Base-by-base conservation (phyloP, 2,329 filamentous ascomycete species). In the Monilinia vaccinii-corymbosi region DNA sequence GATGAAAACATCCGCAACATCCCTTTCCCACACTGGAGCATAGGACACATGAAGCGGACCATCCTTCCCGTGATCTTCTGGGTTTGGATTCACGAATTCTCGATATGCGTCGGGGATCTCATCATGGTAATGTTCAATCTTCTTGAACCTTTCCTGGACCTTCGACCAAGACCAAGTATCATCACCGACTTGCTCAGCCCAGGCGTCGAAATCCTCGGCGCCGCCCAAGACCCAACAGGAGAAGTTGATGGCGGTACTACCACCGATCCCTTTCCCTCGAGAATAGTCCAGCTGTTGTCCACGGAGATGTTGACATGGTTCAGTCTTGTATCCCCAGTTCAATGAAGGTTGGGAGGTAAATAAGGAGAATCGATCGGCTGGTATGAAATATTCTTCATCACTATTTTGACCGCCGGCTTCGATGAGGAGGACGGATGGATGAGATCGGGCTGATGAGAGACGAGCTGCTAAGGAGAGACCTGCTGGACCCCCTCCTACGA, bases 191-290 rank as follows among this genome's bases (percentile, higher is more conserved):
- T 79, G 62, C 0, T 75, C 71, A 1, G 82, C 82, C 82, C 84
- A 86, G 57, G 81, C 76, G 32, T 87, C 77, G 62, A 83, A 87
- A 63, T 88, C 85, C 56, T 82, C 81, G 1, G 74, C 73, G 1
- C 81, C 77, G 3, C 85, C 85, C 31, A 79, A 65, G 3, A 75
- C 79, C 68, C 76, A 85, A 16, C 79, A 76, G 49, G 62, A 62
- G 56, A 73, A 74, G 58, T 77, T 77, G 49, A 76, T 75, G 0
- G 70, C 73, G 28, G 68, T 71, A 25, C 68, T 71, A 3, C 75
- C 74, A 14, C 75, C 75, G 1, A 76, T 66, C 0, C 71, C 67
- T 47, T 72, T 73, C 4, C 75, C 75, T 23, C 74, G 67, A 4
- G 73, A 71, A 59, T 64, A 68, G 57, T 65, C 67, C 9, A 71